These are phyloP conservation scores for Bacterosira constricta DNA, from an alignment of 108 stramenopile species.

Conservation along the genomic window DNA sequence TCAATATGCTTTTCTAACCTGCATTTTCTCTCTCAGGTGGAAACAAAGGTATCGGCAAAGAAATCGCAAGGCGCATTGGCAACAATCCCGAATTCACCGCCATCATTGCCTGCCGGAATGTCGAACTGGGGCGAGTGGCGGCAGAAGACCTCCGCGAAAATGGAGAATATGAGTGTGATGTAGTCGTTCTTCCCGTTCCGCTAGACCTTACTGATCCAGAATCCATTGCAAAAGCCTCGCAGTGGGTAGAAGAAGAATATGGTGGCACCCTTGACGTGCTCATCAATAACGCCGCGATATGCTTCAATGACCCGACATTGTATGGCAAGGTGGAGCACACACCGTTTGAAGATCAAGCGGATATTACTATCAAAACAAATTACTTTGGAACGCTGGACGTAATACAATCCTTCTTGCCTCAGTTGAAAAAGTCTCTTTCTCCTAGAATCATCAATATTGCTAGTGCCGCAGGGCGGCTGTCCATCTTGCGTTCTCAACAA, in stretches of 20 bases:
- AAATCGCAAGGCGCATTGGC: slow-evolving; percentile 54
- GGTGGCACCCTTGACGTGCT: slow-evolving; percentile 47
- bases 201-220: slow-evolving; percentile 43
- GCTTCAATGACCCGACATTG: slow-evolving; percentile 69
- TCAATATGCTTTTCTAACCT: not conserved
- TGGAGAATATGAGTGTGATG: slow-evolving; percentile 36
- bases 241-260: slow-evolving; percentile 37
- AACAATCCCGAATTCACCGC: slow-evolving; percentile 42
- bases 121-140: slow-evolving; percentile 40
- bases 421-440: slow-evolving; percentile 48
- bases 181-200: slow-evolving; percentile 26
- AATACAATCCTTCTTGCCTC: slow-evolving; percentile 43
- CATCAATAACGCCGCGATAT: slow-evolving; percentile 67
- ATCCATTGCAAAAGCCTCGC: slow-evolving; percentile 28
- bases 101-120: slow-evolving; percentile 53
- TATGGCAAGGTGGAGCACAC: slow-evolving; percentile 61
- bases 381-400: slow-evolving; percentile 59
- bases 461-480: slow-evolving; percentile 62
- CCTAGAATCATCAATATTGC: slow-evolving; percentile 66
- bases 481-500: slow-evolving; percentile 51
- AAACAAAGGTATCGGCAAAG: slow-evolving; percentile 68
- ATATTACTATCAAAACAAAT: slow-evolving; percentile 60
- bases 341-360: slow-evolving; percentile 60
- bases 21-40: slow-evolving; percentile 13
- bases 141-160: slow-evolving; percentile 34